Conservation (phyloP, 2,329 filamentous ascomycete species). For the Madurella fahalii region DNA sequence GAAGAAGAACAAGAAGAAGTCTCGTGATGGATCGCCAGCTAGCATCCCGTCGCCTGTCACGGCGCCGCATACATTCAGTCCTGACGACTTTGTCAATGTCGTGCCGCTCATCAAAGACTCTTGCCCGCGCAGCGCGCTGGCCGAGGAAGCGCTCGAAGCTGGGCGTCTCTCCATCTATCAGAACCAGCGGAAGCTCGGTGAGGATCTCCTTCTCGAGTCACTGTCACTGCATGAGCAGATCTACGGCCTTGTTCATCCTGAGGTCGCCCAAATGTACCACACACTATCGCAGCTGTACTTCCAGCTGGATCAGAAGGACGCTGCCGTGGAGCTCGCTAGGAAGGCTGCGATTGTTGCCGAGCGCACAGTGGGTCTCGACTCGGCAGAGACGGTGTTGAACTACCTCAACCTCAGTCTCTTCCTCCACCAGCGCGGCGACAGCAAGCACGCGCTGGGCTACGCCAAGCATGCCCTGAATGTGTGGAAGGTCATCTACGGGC, state of each 20-base stretch:
- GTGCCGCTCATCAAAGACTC: constrained; percentile 96
- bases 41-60: constrained; percentile 40
- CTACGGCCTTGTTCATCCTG: constrained; percentile 93
- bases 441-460: constrained; percentile 79
- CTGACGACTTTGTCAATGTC: constrained; percentile 86
- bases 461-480: constrained; percentile 89
- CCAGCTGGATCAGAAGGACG: constrained; percentile 95
- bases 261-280: constrained; percentile 93
- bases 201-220: constrained; percentile 93
- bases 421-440: constrained; percentile 88
- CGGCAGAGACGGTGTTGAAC: constrained; percentile 86
- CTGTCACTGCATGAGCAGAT: constrained; percentile 97
- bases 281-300: constrained; percentile 94
- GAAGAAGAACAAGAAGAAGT: constrained; percentile 61
- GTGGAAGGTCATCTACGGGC: constrained; percentile 95
- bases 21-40: constrained; percentile 51
- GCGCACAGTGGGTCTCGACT: constrained; percentile 88
- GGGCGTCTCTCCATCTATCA: constrained; percentile 95
- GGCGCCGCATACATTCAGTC: constrained; percentile 60
- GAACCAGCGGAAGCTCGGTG: constrained; percentile 90
- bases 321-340: constrained; percentile 88
- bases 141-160: constrained; percentile 93
- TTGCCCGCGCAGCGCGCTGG: constrained; percentile 80
- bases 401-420: constrained; percentile 96
- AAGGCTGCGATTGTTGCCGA: constrained; percentile 97